Percentiles rank a stretch among this genome's conserved stretches.
These are phyloP conservation scores for Hordeum vulgare DNA, from an alignment of 176 grass and related monocot species.

Conservation along the genomic window MorexV3_pseudomolecules_assembly NC_058523.1:154974203-154974702, in stretches of 20 bases:
- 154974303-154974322: no score
- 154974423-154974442: slow-evolving; percentile 45
- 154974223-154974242: no score
- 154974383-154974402: no score
- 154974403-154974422: slow-evolving; percentile 51
- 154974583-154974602: not conserved
- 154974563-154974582: not conserved
- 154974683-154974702: no score
- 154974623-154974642: not conserved
- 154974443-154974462: slow-evolving; percentile 40
- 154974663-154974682: slow-evolving; percentile 6
- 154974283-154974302: no score
- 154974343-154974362: no score
- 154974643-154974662: slow-evolving; percentile 6
- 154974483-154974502: slow-evolving; percentile 76
- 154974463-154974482: slow-evolving; percentile 56
- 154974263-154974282: no score
- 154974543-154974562: not conserved
- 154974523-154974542: not conserved
- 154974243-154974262: no score
- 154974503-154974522: slow-evolving; percentile 46
- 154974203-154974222: no score
- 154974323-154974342: no score
- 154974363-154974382: no score
- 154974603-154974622: not conserved